Evolutionary conservation across 768 basidiomycete species (phyloP).

Genomic region (Phylloporus scabripes): DNA sequence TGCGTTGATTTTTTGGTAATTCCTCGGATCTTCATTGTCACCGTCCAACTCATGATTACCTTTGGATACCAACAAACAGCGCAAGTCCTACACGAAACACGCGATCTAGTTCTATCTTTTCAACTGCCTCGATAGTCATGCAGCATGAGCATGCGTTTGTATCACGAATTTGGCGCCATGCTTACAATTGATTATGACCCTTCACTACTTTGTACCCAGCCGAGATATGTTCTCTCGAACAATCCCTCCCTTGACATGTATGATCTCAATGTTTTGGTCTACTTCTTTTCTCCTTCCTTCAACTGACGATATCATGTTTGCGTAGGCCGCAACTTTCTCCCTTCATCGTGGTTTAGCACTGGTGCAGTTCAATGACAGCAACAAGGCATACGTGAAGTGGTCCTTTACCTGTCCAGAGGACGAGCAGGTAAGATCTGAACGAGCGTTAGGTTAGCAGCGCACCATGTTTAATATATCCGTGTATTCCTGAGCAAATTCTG

Average conservation of each 20-base stretch:
- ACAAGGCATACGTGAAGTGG: constrained; percentile 20
- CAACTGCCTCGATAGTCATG: not conserved
- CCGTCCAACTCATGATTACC: not conserved
- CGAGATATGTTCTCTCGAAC: constrained; percentile 22
- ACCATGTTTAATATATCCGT: constrained; percentile 21
- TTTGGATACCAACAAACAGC: not conserved
- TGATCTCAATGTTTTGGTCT: constrained; percentile 14
- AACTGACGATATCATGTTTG: constrained; percentile 18
- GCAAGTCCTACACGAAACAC: too few relatives aligned
- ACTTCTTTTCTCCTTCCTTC: constrained; percentile 19
- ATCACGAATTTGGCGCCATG: not conserved
- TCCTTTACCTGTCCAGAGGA: constrained; percentile 22
- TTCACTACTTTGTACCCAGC: constrained; percentile 12
- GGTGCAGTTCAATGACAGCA: not conserved
- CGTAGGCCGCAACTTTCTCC: constrained; percentile 17
- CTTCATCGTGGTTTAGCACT: constrained; percentile 13
- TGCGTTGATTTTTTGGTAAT: constrained; percentile 24
- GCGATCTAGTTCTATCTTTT: too few relatives aligned
- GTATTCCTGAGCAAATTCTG: constrained; percentile 18
- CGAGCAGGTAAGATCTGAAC: not conserved
- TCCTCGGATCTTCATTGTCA: too few relatives aligned
- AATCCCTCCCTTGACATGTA: constrained; percentile 12
- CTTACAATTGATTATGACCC: not conserved
- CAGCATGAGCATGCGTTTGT: not conserved
- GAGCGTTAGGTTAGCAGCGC: constrained; percentile 2